phyloP scores from a whole-genome alignment of 371 early-diverging fungal genomes.

The Ordospora colligata region DNA sequence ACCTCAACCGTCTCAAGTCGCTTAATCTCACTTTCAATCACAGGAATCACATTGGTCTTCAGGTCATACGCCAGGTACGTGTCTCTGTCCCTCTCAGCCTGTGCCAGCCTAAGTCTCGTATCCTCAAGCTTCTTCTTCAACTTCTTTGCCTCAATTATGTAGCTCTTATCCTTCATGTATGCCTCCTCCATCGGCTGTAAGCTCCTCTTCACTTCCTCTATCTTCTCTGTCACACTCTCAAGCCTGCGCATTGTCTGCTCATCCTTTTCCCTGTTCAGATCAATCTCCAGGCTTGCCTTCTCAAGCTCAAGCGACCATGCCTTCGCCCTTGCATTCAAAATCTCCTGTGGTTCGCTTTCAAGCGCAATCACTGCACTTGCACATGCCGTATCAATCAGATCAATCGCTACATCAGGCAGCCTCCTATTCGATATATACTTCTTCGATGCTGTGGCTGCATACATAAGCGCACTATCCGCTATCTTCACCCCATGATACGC shows the following conservation, averaged over 20 bases:
- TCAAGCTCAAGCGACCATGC: conserved; percentile 60
- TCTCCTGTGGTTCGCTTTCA: conserved; percentile 71
- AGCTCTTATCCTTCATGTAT: conserved; percentile 49
- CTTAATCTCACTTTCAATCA: conserved; percentile 63
- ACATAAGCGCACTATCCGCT: conserved; percentile 69
- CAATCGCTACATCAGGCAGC: conserved; percentile 78
- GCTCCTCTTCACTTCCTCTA: conserved; percentile 38
- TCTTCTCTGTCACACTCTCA: conserved; percentile 37
- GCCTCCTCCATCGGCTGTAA: conserved; percentile 53
- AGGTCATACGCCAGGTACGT: conserved; percentile 61
- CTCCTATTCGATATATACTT: conserved; percentile 71
- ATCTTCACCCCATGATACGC: conserved; percentile 75
- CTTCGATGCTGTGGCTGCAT: conserved; percentile 69
- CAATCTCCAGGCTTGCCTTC: conserved; percentile 54
- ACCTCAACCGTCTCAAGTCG: conserved; percentile 69
- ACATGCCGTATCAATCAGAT: conserved; percentile 76
- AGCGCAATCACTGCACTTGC: conserved; percentile 69
- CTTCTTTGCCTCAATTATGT: conserved; percentile 47
- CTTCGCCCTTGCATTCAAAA: conserved; percentile 65
- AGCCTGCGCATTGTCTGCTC: conserved; percentile 27
- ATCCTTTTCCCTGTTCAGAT: conserved; percentile 37
- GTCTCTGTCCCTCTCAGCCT: conserved; percentile 57
- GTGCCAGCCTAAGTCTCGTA: conserved; percentile 46
- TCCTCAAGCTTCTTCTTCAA: conserved; percentile 58
- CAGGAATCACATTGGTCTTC: conserved; percentile 69